A percentile compares a stretch with the other conserved stretches of the same genome.
Conservation (phyloP, 768 basidiomycete species). For the Collybia sordida region DNA sequence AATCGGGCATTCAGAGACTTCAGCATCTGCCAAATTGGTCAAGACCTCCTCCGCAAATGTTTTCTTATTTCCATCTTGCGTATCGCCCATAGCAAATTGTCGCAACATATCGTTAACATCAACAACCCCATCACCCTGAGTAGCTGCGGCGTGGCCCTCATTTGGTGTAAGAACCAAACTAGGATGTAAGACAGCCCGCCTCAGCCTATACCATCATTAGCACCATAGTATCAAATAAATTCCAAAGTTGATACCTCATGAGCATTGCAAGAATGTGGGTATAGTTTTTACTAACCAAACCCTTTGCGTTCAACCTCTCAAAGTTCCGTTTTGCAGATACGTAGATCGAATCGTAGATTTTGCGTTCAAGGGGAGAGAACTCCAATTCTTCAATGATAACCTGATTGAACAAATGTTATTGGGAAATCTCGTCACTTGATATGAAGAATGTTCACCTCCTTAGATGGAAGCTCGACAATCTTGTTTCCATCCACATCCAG, state of each 20-base stretch:
- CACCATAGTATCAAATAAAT: neutral
- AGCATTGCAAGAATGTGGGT: constrained; percentile 92
- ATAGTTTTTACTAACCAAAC: constrained; percentile 76
- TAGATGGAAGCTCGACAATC: constrained; percentile 86
- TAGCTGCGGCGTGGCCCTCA: constrained; percentile 34
- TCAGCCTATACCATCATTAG: constrained; percentile 20
- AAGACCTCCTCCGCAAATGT: constrained; percentile 66
- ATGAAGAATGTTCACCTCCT: constrained; percentile 54
- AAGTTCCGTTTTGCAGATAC: constrained; percentile 77
- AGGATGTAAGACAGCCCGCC: constrained; percentile 92
- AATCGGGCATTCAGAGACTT: constrained; percentile 69
- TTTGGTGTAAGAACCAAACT: constrained; percentile 68
- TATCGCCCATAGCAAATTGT: constrained; percentile 42
- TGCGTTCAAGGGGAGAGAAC: constrained; percentile 78
- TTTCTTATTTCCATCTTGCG: constrained; percentile 29
- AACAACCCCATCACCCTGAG: constrained; percentile 41
- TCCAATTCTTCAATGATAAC: constrained; percentile 71
- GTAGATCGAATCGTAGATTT: constrained; percentile 89
- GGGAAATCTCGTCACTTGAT: neutral
- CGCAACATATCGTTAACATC: constrained; percentile 62
- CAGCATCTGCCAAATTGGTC: constrained; percentile 56
- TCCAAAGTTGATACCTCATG: constrained; percentile 70
- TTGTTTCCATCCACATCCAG: constrained; percentile 79
- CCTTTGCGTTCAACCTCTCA: constrained; percentile 76
- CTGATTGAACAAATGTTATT: constrained; percentile 30